Percentiles rank a stretch among this genome's conserved stretches.
These are phyloP conservation scores for Pichia inconspicua DNA, from an alignment of 1,139 yeast species.

Conservation along the genomic window DNA sequence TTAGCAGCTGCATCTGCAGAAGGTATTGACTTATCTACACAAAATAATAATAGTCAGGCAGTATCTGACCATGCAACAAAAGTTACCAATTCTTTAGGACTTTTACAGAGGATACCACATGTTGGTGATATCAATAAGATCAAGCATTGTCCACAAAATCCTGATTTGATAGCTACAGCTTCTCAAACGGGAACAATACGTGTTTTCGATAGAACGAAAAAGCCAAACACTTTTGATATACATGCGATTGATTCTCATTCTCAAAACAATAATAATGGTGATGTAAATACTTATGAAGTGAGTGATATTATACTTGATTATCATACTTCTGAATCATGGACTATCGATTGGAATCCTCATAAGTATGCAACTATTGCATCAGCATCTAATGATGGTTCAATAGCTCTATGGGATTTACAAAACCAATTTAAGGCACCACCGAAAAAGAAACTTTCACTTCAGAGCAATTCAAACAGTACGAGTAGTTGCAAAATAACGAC, in stretches of 20 bases:
- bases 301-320: constrained; percentile 23
- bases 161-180: constrained; percentile 66
- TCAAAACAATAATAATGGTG: neutral
- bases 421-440: constrained; percentile 16
- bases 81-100: constrained; percentile 32
- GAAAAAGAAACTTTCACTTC: constrained; percentile 9
- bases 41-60: too few relatives aligned
- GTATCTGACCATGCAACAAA: neutral
- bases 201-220: constrained; percentile 47
- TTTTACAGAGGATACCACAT: constrained; percentile 27
- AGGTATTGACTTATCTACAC: neutral
- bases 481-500: constrained; percentile 11
- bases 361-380: constrained; percentile 24
- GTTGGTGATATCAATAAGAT: constrained; percentile 58
- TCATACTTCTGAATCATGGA: constrained; percentile 29
- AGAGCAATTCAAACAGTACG: constrained; percentile 9
- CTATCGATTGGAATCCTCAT: constrained; percentile 27
- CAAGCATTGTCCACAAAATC: constrained; percentile 71
- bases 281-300: constrained; percentile 13
- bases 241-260: neutral
- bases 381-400: constrained; percentile 28
- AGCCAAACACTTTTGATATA: constrained; percentile 27
- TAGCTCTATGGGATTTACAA: constrained; percentile 29
- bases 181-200: constrained; percentile 22
- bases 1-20: neutral